Percentiles rank a stretch among this genome's conserved stretches.
These are phyloP conservation scores for Tieghemostelium lacteum DNA, from an alignment of 78 protist species.

Conservation along the genomic window DNA sequence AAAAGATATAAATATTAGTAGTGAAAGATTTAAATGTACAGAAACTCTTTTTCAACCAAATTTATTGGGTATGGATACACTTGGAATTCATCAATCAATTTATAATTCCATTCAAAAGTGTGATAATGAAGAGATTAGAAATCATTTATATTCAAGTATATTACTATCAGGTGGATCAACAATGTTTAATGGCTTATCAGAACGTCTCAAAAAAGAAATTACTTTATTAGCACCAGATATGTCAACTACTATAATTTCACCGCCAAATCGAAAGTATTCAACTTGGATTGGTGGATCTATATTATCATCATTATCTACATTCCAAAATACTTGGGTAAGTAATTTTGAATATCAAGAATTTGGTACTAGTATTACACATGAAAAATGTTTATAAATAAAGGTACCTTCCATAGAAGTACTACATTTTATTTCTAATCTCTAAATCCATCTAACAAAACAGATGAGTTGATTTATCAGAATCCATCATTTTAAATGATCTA, in stretches of 20 bases:
- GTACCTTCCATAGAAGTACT: too few relatives aligned
- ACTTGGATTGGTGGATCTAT: conserved; percentile 94
- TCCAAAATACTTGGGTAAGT: conserved; percentile 84
- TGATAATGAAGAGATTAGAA: background rate
- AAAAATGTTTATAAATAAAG: too few relatives aligned
- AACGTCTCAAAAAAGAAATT: background rate
- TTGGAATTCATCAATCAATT: background rate
- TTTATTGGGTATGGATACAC: background rate
- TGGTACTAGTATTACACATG: background rate
- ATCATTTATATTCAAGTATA: too few relatives aligned
- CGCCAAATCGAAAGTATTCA: conserved; percentile 83
- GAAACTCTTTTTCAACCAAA: background rate
- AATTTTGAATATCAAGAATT: conserved; percentile 84
- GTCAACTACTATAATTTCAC: conserved; percentile 86
- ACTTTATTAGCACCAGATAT: background rate
- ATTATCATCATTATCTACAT: conserved; percentile 78
- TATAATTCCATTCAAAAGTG: background rate
- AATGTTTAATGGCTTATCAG: background rate
- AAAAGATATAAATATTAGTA: background rate
- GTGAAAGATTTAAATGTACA: background rate
- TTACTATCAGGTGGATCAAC: background rate
- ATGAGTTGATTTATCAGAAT: conserved; percentile 63
- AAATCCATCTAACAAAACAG: conserved; percentile 34
- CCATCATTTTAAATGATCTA: conserved; percentile 56
- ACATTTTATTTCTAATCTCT: background rate